Base-by-base conservation (phyloP, 345 rosid genomes). In the Brassica juncea region DNA sequence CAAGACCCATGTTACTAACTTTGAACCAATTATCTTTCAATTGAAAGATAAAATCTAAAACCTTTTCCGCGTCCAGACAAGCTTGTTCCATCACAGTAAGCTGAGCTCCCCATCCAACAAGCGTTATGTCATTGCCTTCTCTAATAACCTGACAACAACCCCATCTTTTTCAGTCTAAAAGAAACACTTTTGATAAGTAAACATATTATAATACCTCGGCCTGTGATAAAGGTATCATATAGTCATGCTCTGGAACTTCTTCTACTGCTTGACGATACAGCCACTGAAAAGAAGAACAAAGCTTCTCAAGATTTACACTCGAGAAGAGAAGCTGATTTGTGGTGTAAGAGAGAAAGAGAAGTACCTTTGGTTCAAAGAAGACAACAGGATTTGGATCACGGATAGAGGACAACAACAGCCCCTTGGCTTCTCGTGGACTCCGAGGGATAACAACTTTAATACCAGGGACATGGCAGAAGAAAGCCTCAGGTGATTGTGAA, bases 41-140 rank as follows among this genome's bases (percentile, higher is more conserved):
- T 12, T 67, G 71, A 28, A 65, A 54, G 14, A 54, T 55, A 70
- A 28, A 66, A 58, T 14, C 21, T 15, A 34, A 61, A 78, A 88
- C 97, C 85, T 89, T 89, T 82, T 89, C 92, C 0, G 97, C 97
- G 27, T 89, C 97, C 28, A 75, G 64, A 68, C 97, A 90, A 71
- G 98, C 97, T 76, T 92, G 88, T 74, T 92, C 94, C 94, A 94
- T 89, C 15, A 92, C 16, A 4, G 98, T 77, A 52, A 94, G 91
- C 73, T 94, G 98, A 15, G 97, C 97, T 82, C 97, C 97, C 98
- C 98, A 94, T 65, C 98, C 97, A 31, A 94, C 94, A 54, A 94
- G 85, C 11, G 98, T 89, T 77, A 94, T 90, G 83, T 94, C 97
- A 62, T 74, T 88, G 81, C 97, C 98, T 82, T 92, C 85, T 80